These are phyloP conservation scores for Aspergillus avenaceus DNA, from an alignment of 495 filamentous ascomycete genomes.

Conservation along the genomic window DNA sequence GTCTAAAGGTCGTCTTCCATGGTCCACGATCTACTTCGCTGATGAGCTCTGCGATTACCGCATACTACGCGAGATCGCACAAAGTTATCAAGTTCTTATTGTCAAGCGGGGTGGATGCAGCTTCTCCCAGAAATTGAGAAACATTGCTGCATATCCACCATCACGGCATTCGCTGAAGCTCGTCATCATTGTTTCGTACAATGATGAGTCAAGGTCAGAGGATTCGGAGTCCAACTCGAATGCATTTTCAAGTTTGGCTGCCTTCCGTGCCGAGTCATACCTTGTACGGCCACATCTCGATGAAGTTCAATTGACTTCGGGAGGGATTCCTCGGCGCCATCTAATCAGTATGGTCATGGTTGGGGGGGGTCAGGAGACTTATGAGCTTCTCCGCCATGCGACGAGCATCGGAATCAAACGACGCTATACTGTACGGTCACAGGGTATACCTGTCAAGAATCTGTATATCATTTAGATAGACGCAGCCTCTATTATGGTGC, in stretches of 20 bases:
- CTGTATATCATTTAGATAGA: constrained; percentile 60
- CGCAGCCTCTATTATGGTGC: neutral
- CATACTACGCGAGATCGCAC: constrained; percentile 56
- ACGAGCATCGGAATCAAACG: constrained; percentile 66
- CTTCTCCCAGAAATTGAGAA: constrained; percentile 77
- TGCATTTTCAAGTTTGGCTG: constrained; percentile 21
- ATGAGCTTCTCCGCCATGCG: constrained; percentile 56
- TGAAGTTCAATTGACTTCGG: constrained; percentile 63
- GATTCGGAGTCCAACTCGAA: neutral
- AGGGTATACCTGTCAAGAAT: constrained; percentile 75
- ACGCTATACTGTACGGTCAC: constrained; percentile 75
- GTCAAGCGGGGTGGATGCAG: constrained; percentile 80
- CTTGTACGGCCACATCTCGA: constrained; percentile 76
- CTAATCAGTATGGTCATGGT: constrained; percentile 84
- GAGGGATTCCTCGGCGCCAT: constrained; percentile 67
- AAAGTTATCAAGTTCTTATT: constrained; percentile 74
- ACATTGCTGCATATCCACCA: constrained; percentile 74
- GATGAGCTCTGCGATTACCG: constrained; percentile 61
- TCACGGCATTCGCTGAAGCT: constrained; percentile 61
- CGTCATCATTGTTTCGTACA: constrained; percentile 74
- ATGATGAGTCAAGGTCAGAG: constrained; percentile 24
- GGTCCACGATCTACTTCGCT: constrained; percentile 67
- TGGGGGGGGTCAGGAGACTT: constrained; percentile 65
- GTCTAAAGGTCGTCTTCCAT: constrained; percentile 50
- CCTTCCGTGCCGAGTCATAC: constrained; percentile 36